Conservation (phyloP, 192 early-diverging fungal species). For the Umbelopsis ramanniana region DNA sequence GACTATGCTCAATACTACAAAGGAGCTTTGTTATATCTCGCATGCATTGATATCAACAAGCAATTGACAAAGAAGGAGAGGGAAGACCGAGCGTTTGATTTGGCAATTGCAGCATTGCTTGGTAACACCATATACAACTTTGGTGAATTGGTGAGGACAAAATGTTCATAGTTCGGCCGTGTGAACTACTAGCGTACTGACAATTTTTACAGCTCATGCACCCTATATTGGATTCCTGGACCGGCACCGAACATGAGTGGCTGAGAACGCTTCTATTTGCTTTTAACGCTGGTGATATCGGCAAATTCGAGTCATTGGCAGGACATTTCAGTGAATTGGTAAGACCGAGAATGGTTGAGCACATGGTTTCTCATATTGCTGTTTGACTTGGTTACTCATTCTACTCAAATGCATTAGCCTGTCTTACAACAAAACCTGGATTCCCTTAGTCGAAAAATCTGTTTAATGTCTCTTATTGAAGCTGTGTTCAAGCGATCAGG, state of each 20-base stretch:
- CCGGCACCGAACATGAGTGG: slow-evolving; percentile 84
- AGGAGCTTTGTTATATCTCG: slow-evolving; percentile 91
- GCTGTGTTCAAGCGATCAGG: slow-evolving; percentile 85
- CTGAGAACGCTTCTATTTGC: slow-evolving; percentile 82
- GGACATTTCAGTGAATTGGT: slow-evolving; percentile 71
- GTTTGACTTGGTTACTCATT: neutral
- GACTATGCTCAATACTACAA: slow-evolving; percentile 95
- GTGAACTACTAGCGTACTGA: neutral
- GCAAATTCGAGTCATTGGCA: slow-evolving; percentile 83
- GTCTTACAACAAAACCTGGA: slow-evolving; percentile 75
- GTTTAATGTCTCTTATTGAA: slow-evolving; percentile 97
- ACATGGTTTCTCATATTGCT: slow-evolving; percentile 18
- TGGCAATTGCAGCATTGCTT: slow-evolving; percentile 88
- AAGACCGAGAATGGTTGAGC: neutral
- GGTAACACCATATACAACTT: slow-evolving; percentile 99
- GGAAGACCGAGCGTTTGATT: slow-evolving; percentile 88
- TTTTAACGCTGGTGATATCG: slow-evolving; percentile 95
- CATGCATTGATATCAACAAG: slow-evolving; percentile 88
- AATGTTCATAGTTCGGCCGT: neutral
- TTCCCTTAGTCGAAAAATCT: slow-evolving; percentile 93
- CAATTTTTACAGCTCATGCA: slow-evolving; percentile 73
- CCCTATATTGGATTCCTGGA: slow-evolving; percentile 79
- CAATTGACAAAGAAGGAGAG: slow-evolving; percentile 71
- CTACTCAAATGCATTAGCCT: slow-evolving; percentile 51
- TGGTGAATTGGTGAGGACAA: slow-evolving; percentile 87